Evolutionary conservation across 495 filamentous ascomycete species (phyloP).

Genomic region (Schizothecium vesticola): DNA sequence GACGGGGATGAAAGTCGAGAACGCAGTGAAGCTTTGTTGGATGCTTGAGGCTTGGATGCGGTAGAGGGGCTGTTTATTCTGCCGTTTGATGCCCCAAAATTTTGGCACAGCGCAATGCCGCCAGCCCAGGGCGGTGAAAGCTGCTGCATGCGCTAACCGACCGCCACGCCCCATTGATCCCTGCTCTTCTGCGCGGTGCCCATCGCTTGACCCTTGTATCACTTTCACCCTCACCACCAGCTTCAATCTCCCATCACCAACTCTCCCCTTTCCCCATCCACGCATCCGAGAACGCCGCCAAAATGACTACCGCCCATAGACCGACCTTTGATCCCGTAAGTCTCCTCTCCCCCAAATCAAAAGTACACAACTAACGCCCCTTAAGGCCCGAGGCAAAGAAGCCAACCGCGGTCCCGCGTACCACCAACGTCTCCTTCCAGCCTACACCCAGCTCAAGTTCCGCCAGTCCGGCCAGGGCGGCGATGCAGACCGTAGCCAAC

Average conservation of each 20-base stretch:
- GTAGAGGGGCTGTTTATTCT: conserved; percentile 24
- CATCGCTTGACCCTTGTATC: conserved; percentile 7
- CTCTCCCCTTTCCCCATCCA: neutral
- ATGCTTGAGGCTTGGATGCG: conserved; percentile 3
- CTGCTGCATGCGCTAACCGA: conserved; percentile 14
- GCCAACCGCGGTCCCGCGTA: conserved; percentile 90
- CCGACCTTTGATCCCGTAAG: conserved; percentile 90
- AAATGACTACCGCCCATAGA: conserved; percentile 75
- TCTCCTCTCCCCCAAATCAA: neutral
- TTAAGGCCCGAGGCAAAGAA: conserved; percentile 86
- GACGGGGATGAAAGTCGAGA: conserved; percentile 4
- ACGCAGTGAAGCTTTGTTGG: conserved; percentile 14
- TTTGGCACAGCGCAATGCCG: conserved; percentile 22
- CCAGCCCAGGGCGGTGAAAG: neutral
- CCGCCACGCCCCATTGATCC: neutral
- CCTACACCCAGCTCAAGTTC: conserved; percentile 85
- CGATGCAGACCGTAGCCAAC: conserved; percentile 63
- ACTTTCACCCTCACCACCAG: neutral
- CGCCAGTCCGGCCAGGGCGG: conserved; percentile 86
- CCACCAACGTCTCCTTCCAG: conserved; percentile 91
- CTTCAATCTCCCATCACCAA: neutral
- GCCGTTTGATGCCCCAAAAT: conserved; percentile 26
- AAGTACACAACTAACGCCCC: conserved; percentile 18
- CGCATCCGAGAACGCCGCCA: conserved; percentile 13
- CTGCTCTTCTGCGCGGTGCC: neutral